A percentile compares a stretch with the other conserved stretches of the same genome.
Conservation (phyloP, 805 yeast genomes). For the Kazachstania africana region DNA sequence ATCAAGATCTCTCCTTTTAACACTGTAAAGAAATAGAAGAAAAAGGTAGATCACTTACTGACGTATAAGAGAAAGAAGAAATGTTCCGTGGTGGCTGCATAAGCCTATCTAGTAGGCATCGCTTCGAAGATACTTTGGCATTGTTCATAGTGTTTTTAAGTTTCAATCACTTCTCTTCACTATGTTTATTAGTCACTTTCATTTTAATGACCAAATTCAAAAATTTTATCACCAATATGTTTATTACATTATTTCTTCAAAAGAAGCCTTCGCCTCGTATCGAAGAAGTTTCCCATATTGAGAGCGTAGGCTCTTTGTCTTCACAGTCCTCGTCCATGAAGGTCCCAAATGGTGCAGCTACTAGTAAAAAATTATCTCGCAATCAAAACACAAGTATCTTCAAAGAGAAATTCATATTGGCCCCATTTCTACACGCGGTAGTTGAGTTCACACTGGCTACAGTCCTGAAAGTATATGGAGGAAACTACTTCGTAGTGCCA, state of each 20-base stretch:
- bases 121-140: constrained; percentile 24
- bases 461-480: constrained; percentile 2
- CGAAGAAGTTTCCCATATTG: constrained; percentile 8
- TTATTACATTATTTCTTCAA: constrained; percentile 19
- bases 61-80: too few relatives aligned
- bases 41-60: too few relatives aligned
- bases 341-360: background rate
- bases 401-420: background rate
- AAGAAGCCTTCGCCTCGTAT: constrained; percentile 18
- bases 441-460: background rate
- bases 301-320: background rate
- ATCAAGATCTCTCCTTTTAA: too few relatives aligned
- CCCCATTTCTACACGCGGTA: too few relatives aligned
- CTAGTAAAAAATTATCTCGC: background rate
- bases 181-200: constrained; percentile 16
- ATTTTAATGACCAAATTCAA: constrained; percentile 18
- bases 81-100: too few relatives aligned
- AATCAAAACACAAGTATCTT: background rate
- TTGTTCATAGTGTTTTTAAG: constrained; percentile 22
- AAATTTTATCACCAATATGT: constrained; percentile 18
- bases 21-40: too few relatives aligned
- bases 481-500: constrained; percentile 15
- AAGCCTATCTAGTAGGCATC: too few relatives aligned
- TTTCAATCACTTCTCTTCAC: constrained; percentile 20
- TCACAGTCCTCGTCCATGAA: background rate